Evolutionary conservation across 768 basidiomycete genomes (phyloP).

Genomic region (Amanita exitialis): DNA sequence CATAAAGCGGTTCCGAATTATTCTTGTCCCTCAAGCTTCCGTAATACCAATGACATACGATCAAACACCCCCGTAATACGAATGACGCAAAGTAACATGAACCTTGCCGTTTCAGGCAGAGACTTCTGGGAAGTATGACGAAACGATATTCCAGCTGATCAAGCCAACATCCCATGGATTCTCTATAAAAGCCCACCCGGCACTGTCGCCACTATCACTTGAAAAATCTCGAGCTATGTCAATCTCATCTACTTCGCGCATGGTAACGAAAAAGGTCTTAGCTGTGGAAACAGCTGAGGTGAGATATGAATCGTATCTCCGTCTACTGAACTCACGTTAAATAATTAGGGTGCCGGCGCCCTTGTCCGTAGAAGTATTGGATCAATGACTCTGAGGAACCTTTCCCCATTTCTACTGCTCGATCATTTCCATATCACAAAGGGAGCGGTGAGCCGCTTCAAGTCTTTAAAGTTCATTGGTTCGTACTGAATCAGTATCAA

Average conservation of each 20-base stretch:
- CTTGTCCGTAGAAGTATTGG: conserved; percentile 85
- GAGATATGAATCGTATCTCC: background rate
- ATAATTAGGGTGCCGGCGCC: conserved; percentile 63
- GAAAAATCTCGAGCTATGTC: conserved; percentile 13
- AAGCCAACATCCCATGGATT: background rate
- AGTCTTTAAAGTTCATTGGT: background rate
- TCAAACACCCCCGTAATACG: background rate
- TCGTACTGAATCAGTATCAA: conserved; percentile 14
- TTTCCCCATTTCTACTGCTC: conserved; percentile 88
- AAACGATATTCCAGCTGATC: conserved; percentile 1
- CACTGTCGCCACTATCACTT: background rate
- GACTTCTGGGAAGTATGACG: background rate
- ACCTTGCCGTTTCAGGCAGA: background rate
- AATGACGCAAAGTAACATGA: background rate
- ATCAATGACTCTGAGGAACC: conserved; percentile 56
- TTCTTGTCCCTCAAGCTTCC: too few relatives aligned
- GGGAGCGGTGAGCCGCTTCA: conserved; percentile 46
- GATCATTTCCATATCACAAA: conserved; percentile 68
- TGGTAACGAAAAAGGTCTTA: conserved; percentile 67
- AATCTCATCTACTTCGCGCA: conserved; percentile 39
- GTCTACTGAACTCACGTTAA: background rate
- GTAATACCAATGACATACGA: background rate
- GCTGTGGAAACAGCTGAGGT: conserved; percentile 72
- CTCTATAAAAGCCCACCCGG: background rate
- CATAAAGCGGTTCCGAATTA: too few relatives aligned